These are phyloP conservation scores for Neocucurbitaria cava DNA, from an alignment of 2,329 filamentous ascomycete genomes.

Conservation along the genomic window DNA sequence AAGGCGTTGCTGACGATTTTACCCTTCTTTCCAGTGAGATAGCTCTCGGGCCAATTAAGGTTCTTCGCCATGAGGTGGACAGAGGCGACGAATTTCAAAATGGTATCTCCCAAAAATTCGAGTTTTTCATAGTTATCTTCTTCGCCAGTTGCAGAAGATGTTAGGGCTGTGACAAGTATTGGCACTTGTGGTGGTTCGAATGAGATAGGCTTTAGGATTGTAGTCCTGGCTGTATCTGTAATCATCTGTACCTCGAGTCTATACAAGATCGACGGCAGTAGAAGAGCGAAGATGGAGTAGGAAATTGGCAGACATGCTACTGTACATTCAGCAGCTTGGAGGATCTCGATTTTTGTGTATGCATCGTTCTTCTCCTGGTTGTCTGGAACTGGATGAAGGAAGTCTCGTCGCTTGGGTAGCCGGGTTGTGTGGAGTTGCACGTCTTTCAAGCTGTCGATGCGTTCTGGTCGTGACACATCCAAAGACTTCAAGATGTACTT, in stretches of 20 bases:
- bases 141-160: slow-evolving; percentile 66
- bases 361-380: slow-evolving; percentile 21
- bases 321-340: slow-evolving; percentile 58
- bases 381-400: slow-evolving; percentile 57
- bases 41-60: slow-evolving; percentile 76
- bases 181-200: slow-evolving; percentile 58
- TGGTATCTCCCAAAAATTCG: slow-evolving; percentile 85
- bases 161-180: slow-evolving; percentile 73
- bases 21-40: slow-evolving; percentile 72
- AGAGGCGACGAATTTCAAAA: slow-evolving; percentile 77
- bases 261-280: slow-evolving; percentile 77
- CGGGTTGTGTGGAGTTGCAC: slow-evolving; percentile 24
- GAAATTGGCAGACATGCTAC: slow-evolving; percentile 55
- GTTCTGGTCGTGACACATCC: not conserved
- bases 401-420: slow-evolving; percentile 65
- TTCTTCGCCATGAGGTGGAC: slow-evolving; percentile 69
- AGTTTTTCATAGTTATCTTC: slow-evolving; percentile 78
- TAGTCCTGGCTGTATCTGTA: slow-evolving; percentile 65
- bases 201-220: slow-evolving; percentile 59
- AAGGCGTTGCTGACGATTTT: slow-evolving; percentile 75
- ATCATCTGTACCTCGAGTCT: slow-evolving; percentile 71
- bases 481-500: slow-evolving; percentile 26
- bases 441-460: not conserved
- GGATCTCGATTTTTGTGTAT: slow-evolving; percentile 55
- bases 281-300: slow-evolving; percentile 60